Percentiles rank a stretch among this genome's conserved stretches.
Conservation (phyloP, 2,329 filamentous ascomycete species). For the Tolypocladium cylindrosporum region DNA sequence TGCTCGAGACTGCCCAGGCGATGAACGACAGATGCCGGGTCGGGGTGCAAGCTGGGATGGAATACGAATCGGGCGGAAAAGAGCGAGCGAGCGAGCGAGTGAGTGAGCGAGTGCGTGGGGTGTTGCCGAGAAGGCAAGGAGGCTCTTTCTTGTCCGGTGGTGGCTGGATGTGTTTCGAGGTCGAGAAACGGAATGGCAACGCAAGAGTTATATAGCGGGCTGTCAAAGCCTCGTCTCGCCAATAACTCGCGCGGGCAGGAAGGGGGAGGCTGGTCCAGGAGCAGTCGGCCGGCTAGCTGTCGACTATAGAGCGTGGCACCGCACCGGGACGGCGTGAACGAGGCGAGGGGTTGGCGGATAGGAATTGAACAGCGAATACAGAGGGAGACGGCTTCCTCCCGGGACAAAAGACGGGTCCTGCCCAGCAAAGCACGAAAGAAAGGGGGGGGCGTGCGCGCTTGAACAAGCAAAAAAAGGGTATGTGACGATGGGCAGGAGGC, state of each 20-base stretch:
- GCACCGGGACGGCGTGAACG: neutral
- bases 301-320: neutral
- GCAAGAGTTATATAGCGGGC: conserved; percentile 5
- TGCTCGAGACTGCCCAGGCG: neutral
- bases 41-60: neutral
- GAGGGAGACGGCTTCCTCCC: neutral
- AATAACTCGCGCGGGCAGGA: conserved; percentile 4
- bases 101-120: neutral
- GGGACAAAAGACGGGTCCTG: neutral
- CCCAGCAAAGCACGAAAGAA: neutral
- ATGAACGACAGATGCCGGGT: neutral
- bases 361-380: neutral
- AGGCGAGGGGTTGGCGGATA: neutral
- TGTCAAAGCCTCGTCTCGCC: neutral
- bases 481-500: neutral
- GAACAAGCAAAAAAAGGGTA: neutral
- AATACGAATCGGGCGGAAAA: neutral
- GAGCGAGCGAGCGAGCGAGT: neutral
- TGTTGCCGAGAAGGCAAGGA: neutral
- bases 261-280: conserved; percentile 5
- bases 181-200: neutral
- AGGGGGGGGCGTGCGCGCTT: neutral
- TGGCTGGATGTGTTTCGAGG: neutral
- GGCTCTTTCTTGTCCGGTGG: neutral
- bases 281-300: neutral